These are phyloP conservation scores for Chaetomium cochliodes DNA, from an alignment of 495 filamentous ascomycete genomes.

Conservation along the genomic window DNA sequence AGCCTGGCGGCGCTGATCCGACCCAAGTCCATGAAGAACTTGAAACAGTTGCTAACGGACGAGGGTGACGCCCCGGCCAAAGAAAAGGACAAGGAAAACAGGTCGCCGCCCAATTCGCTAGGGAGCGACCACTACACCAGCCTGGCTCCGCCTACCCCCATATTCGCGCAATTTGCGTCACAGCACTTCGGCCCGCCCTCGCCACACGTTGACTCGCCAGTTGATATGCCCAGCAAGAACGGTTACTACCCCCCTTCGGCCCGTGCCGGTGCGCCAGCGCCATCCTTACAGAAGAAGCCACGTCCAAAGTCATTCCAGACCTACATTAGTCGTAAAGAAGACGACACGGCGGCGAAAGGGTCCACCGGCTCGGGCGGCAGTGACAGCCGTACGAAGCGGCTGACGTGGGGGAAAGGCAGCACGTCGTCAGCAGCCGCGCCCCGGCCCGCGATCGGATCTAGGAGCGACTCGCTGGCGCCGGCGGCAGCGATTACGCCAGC, in stretches of 20 bases:
- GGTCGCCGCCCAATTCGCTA: conserved; percentile 55
- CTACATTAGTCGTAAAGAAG: conserved; percentile 20
- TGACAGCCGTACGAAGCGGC: conserved; percentile 22
- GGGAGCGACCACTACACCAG: conserved; percentile 36
- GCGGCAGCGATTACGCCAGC: conserved; percentile 16
- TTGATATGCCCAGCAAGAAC: conserved; percentile 20
- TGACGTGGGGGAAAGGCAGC: conserved; percentile 31
- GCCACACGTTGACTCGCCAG: not conserved
- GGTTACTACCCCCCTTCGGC: conserved; percentile 9
- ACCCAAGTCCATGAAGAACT: conserved; percentile 59
- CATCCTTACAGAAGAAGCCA: conserved; percentile 20
- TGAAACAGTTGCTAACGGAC: conserved; percentile 40
- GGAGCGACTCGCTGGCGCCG: conserved; percentile 37
- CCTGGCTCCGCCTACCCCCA: conserved; percentile 59
- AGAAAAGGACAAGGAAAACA: conserved; percentile 78
- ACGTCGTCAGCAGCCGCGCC: conserved; percentile 15
- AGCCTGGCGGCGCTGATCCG: conserved; percentile 65
- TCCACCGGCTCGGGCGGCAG: conserved; percentile 14
- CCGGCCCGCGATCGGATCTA: conserved; percentile 20
- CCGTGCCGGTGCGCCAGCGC: conserved; percentile 9
- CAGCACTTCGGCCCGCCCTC: conserved; percentile 24
- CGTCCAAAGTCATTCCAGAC: conserved; percentile 37
- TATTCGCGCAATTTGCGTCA: conserved; percentile 70
- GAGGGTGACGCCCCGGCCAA: conserved; percentile 35
- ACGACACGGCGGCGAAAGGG: conserved; percentile 9